These are phyloP conservation scores for Penicillium crustosum DNA, from an alignment of 2,329 filamentous ascomycete genomes.

Conservation along the genomic window DNA sequence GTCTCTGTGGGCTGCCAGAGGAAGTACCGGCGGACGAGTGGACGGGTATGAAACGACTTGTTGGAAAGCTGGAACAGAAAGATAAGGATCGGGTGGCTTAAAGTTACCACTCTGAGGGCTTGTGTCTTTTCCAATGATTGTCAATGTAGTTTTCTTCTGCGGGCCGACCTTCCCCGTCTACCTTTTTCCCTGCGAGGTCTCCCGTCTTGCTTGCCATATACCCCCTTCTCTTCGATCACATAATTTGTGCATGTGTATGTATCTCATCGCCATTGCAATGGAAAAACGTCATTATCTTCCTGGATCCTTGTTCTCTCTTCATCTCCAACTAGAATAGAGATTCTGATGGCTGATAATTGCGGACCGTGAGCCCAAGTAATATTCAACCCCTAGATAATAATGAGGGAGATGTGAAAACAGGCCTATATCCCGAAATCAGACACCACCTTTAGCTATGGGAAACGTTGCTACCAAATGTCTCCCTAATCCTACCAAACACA, in stretches of 20 bases:
- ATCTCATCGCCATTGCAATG: constrained; percentile 5
- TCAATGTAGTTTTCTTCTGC: constrained; percentile 13
- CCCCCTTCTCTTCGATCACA: constrained; percentile 24
- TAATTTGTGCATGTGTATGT: constrained; percentile 16
- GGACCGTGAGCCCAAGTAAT: not conserved
- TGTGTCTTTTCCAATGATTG: constrained; percentile 5
- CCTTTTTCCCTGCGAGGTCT: constrained; percentile 9
- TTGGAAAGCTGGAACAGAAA: constrained; percentile 66
- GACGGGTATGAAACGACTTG: constrained; percentile 86
- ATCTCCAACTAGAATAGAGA: not conserved
- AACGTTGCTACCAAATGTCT: not conserved
- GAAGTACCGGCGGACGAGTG: constrained; percentile 83
- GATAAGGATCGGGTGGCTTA: constrained; percentile 41
- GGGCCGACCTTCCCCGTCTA: constrained; percentile 11
- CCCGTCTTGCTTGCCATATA: constrained; percentile 27
- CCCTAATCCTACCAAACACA: not conserved
- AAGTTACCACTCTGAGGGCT: constrained; percentile 2
- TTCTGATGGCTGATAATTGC: not conserved
- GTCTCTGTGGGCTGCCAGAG: constrained; percentile 77
- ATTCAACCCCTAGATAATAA: not conserved
- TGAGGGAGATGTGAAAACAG: no score
- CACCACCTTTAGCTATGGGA: not conserved
- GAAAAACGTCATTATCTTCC: not conserved
- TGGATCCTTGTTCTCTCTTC: not conserved
- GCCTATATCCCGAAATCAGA: not conserved